phyloP scores from a whole-genome alignment of 2,329 filamentous ascomycete genomes.

The Diplodia seriata region DNA sequence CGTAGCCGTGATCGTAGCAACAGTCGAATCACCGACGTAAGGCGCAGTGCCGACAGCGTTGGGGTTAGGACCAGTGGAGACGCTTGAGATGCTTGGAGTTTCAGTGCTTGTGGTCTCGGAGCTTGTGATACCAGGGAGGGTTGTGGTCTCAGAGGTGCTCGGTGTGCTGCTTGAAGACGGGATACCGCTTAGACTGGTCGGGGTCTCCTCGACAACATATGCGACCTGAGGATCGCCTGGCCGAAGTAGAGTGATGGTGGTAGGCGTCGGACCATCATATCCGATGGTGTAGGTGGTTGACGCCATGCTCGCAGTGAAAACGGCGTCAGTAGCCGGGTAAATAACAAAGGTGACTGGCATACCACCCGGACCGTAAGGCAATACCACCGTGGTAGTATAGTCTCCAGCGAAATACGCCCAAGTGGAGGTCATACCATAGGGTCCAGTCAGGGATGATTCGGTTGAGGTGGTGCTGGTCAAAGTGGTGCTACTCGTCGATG shows the following conservation, averaged over 20 bases:
- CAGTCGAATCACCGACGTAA: neutral
- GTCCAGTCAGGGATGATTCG: neutral
- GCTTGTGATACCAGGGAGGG: no score
- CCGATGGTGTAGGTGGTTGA: neutral
- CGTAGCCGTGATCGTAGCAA: neutral
- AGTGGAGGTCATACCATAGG: neutral
- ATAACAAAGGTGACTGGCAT: neutral
- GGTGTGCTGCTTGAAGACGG: neutral
- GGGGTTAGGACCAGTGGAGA: neutral
- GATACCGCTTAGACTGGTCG: neutral
- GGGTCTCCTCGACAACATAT: neutral
- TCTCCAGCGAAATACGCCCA: slow-evolving; percentile 8
- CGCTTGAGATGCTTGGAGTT: neutral
- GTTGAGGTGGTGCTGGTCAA: neutral
- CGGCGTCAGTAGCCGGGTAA: neutral
- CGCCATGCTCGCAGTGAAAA: neutral
- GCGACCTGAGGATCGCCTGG: neutral
- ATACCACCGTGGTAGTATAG: neutral
- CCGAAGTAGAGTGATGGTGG: neutral
- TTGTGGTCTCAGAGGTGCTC: neutral
- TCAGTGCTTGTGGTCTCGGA: no score
- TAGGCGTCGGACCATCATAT: neutral
- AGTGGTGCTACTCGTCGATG: neutral
- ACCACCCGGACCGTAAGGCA: neutral
- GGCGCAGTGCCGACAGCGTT: neutral